A percentile compares a stretch with the other conserved stretches of the same genome.
These are phyloP conservation scores for Candida anglica DNA, from an alignment of 805 yeast species.

Conservation along the genomic window DNA sequence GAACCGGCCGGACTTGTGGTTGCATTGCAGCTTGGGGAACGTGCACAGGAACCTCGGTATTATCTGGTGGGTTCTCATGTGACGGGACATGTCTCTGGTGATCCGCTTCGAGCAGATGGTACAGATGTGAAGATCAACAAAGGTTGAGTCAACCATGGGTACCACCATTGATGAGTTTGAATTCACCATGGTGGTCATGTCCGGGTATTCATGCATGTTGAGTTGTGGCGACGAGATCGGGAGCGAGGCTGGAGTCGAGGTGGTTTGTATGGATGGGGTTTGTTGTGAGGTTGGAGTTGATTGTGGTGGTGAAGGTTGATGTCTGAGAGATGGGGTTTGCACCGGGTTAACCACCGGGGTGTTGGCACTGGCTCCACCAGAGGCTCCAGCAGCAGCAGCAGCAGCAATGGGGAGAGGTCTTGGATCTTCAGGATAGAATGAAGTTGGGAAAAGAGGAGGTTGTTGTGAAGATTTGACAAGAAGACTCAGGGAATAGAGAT, in stretches of 20 bases:
- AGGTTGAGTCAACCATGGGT: slow-evolving; percentile 34
- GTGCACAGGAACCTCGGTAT: slow-evolving; percentile 56
- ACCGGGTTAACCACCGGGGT: too few relatives aligned
- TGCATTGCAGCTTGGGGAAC: slow-evolving; percentile 51
- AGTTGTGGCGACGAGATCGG: slow-evolving; percentile 1
- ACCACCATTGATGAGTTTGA: slow-evolving; percentile 26
- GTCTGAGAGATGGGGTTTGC: not conserved
- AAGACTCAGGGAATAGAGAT: too few relatives aligned
- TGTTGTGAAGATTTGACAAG: too few relatives aligned
- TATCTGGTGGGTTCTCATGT: slow-evolving; percentile 57
- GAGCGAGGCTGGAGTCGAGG: not conserved
- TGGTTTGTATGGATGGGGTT: not conserved
- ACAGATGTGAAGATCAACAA: slow-evolving; percentile 42
- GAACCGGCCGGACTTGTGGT: slow-evolving; percentile 58
- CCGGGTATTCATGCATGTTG: slow-evolving; percentile 25
- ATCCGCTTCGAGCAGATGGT: slow-evolving; percentile 51
- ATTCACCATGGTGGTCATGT: slow-evolving; percentile 35
- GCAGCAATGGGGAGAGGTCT: not conserved
- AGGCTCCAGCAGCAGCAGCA: not conserved
- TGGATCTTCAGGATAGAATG: too few relatives aligned
- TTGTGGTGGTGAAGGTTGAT: not conserved
- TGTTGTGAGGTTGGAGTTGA: not conserved
- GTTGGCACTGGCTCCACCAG: too few relatives aligned
- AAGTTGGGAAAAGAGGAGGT: too few relatives aligned
- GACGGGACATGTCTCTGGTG: slow-evolving; percentile 59